phyloP scores from a whole-genome alignment of 495 filamentous ascomycete species.

The Penicillium subrubescens region DNA sequence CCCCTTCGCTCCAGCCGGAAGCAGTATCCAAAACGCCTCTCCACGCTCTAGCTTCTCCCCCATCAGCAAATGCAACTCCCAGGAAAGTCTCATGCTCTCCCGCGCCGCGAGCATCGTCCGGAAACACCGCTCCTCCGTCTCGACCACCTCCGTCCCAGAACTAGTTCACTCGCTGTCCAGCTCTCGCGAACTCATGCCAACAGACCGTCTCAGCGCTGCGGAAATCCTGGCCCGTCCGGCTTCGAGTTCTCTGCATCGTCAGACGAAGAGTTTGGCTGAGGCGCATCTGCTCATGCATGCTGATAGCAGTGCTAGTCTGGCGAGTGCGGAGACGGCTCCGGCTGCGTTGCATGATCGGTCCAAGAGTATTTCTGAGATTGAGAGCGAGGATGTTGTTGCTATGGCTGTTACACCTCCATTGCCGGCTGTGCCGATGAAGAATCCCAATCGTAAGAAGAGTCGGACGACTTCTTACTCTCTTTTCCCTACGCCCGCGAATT shows the following conservation, averaged over 20 bases:
- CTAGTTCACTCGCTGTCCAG: conserved; percentile 51
- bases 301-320: conserved; percentile 30
- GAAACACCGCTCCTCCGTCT: conserved; percentile 58
- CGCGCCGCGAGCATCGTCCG: conserved; percentile 51
- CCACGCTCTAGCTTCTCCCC: conserved; percentile 56
- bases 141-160: conserved; percentile 59
- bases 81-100: conserved; percentile 57
- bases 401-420: conserved; percentile 1
- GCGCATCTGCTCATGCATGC: conserved; percentile 31
- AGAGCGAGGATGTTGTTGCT: conserved; percentile 2
- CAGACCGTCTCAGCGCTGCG: conserved; percentile 33
- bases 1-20: conserved; percentile 40
- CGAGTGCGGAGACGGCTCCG: conserved; percentile 22
- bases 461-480: conserved; percentile 49
- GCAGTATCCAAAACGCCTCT: conserved; percentile 36
- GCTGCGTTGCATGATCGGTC: conserved; percentile 36
- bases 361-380: conserved; percentile 41
- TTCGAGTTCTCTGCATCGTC: conserved; percentile 42
- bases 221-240: conserved; percentile 34
- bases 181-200: conserved; percentile 47
- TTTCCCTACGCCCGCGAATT: conserved; percentile 37
- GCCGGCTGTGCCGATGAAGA: conserved; percentile 22
- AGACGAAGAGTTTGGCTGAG: conserved; percentile 46
- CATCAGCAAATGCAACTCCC: conserved; percentile 60
- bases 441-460: conserved; percentile 33